Evolutionary conservation across 805 yeast genomes (phyloP), one percentile per base, ranked within the genome.

Genomic region (Candida corydali): DNA sequence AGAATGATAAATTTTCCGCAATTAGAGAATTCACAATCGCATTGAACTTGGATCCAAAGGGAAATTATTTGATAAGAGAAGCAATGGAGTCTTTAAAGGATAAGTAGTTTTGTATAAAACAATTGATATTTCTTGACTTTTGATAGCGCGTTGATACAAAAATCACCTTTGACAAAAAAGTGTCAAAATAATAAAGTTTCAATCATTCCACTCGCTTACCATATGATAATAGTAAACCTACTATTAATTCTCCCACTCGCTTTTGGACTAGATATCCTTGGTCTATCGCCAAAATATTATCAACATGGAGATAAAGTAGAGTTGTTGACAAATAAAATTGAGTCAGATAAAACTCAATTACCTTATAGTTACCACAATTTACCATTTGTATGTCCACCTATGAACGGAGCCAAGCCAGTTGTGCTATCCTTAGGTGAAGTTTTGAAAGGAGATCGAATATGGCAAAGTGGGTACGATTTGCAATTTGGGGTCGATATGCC

Each of bases 11-110:
- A 49, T 78, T 76, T 47, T 80, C 74, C 44, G 98, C 98, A 1
- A 74, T 91, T 18, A 78, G 77, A 46, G 91, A 86, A 50, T 86
- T 86, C 47, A 91, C 98, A 0, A 75, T 82, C 29, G 97, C 98
- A 1, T 69, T 87, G 61, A 86, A 86, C 51, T 68, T 91, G 44
- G 98, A 91, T 58, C 97, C 98, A 5, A 87, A 88, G 54, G 96
- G 96, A 0, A 78, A 83, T 33, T 94, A 86, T 54, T 65, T 88
- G 39, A 85, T 89, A 12, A 74, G 85, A 44, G 95, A 86, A 41
- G 95, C 95, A 0, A 69, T 89, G 62, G 95, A 86, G 50, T 50
- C 63, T 17, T 46, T 67, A 20, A 65, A 65, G 38, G 59, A 59
- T 15, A 24, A 32, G 15, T 29, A 29, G 24, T 5, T 4, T 26